Base-by-base conservation (phyloP, 176 grass and related monocot species). In the Zoysia pacifica region DNA sequence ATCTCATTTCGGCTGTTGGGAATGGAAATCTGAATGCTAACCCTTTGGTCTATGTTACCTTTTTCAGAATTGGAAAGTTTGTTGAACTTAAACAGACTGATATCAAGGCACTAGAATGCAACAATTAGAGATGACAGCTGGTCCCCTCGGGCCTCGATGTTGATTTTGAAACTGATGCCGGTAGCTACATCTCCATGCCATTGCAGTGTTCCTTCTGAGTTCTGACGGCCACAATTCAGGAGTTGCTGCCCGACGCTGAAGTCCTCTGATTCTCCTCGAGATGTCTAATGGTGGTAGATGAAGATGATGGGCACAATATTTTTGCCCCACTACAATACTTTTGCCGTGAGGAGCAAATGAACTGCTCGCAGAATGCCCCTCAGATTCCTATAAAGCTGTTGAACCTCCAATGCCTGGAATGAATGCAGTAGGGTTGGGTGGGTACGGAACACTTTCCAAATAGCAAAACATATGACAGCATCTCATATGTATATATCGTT, bases 21-120 rank as follows among this genome's bases (percentile, higher is more conserved):
- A 79, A 48, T 10, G 5, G 20, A 78, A 69, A 69, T 46, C 4
- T 48, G 74, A 16, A 58, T 59, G 61, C 45, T 86, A 67, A 49
- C 74, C 61, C 61, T 48, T 75, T 86, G 9, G 60, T 75, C 4
- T 70, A 76, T 90, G 69, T 35, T 72, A 72, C 20, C 8, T 80
- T 69, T 76, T 76, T 39, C 88, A 98, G 95, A 75, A 80, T 94
- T 46, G 90, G 95, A 58, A 98, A 91, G 75, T 89, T 89, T 87
- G 88, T 93, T 70, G 88, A 98, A 70, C 95, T 94, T 46, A 90
- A 93, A 86, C 86, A 85, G 82, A 67, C 95, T 69, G 90, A 98
- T 45, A 89, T 94, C 78, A 91, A 93, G 79, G 80, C 91, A 79
- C 39, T 98, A 72, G 92, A 94, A 78, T 81, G 61, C 41, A 94